Percentiles rank a stretch among this genome's conserved stretches.
Evolutionary conservation across 148 eudicot species (phyloP).

Genomic region (Camellia japonica): DNA sequence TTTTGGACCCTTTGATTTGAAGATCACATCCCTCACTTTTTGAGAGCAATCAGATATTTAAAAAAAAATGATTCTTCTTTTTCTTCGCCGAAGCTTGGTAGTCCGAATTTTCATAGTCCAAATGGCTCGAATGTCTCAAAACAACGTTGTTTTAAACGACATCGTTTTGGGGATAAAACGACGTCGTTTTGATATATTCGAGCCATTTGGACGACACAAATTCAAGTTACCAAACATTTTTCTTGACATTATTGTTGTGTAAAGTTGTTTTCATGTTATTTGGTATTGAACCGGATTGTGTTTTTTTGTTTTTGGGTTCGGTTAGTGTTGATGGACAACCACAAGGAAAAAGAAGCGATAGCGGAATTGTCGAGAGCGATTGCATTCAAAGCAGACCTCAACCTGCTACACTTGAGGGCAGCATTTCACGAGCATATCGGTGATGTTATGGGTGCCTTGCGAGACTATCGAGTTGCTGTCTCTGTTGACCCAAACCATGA

Average conservation of each 20-base stretch:
- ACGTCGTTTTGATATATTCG: too few species aligned
- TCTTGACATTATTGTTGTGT: too few species aligned
- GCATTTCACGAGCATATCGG: slow-evolving; percentile 94
- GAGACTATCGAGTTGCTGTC: slow-evolving; percentile 91
- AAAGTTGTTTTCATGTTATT: neutral
- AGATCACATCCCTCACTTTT: neutral
- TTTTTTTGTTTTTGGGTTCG: neutral
- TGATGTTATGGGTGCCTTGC: slow-evolving; percentile 66
- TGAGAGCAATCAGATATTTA: too few species aligned
- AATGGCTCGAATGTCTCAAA: too few species aligned
- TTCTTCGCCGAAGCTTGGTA: neutral
- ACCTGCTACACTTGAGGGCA: slow-evolving; percentile 83
- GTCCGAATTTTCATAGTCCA: too few species aligned
- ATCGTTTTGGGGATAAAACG: too few species aligned
- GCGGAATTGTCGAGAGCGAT: slow-evolving; percentile 80
- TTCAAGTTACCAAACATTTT: too few species aligned
- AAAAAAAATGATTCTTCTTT: neutral
- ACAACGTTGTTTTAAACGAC: too few species aligned
- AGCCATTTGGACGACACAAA: too few species aligned
- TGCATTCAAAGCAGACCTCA: slow-evolving; percentile 91
- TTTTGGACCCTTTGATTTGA: neutral
- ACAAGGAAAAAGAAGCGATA: slow-evolving; percentile 88
- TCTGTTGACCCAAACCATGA: slow-evolving; percentile 97
- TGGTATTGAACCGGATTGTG: slow-evolving; percentile 7
- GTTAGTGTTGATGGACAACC: slow-evolving; percentile 94